Percentiles rank a stretch among this genome's conserved stretches.
These are phyloP conservation scores for Antarctomyces pellizariae DNA, from an alignment of 495 filamentous ascomycete genomes.

Conservation along the genomic window DNA sequence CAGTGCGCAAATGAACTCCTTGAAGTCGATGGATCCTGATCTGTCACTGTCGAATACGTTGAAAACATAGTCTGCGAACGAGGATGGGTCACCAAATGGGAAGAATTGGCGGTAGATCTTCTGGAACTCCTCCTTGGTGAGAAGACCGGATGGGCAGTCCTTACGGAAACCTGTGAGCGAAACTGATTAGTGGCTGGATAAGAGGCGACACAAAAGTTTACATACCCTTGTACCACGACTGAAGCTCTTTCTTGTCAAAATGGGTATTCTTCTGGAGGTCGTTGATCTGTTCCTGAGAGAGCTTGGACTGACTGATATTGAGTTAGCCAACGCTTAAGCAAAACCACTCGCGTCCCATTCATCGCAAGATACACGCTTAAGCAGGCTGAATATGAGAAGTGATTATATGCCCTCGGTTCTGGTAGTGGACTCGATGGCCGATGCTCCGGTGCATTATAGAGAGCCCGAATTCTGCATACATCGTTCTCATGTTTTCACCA, in stretches of 20 bases:
- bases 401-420: too few relatives aligned
- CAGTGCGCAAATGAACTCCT: slow-evolving; percentile 96
- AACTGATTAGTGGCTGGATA: slow-evolving; percentile 1
- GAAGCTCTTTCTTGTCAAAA: slow-evolving; percentile 98
- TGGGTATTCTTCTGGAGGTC: slow-evolving; percentile 92
- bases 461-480: too few relatives aligned
- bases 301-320: slow-evolving; percentile 79
- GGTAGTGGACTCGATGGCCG: too few relatives aligned
- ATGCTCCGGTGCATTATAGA: too few relatives aligned
- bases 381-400: too few relatives aligned
- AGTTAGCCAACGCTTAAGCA: too few relatives aligned
- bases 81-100: slow-evolving; percentile 88
- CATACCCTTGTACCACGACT: slow-evolving; percentile 99
- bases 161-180: slow-evolving; percentile 64
- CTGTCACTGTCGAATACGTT: slow-evolving; percentile 97
- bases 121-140: slow-evolving; percentile 95
- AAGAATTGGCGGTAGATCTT: slow-evolving; percentile 99
- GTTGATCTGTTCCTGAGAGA: slow-evolving; percentile 79
- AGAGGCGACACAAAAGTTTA: slow-evolving; percentile 1
- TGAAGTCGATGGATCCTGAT: slow-evolving; percentile 94
- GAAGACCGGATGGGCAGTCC: slow-evolving; percentile 87
- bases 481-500: too few relatives aligned
- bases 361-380: too few relatives aligned
- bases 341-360: too few relatives aligned
- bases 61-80: slow-evolving; percentile 97